Evolutionary conservation across 2,329 filamentous ascomycete genomes (phyloP), one percentile per base, ranked within the genome.

Genomic region (Talaromyces sp.): DNA sequence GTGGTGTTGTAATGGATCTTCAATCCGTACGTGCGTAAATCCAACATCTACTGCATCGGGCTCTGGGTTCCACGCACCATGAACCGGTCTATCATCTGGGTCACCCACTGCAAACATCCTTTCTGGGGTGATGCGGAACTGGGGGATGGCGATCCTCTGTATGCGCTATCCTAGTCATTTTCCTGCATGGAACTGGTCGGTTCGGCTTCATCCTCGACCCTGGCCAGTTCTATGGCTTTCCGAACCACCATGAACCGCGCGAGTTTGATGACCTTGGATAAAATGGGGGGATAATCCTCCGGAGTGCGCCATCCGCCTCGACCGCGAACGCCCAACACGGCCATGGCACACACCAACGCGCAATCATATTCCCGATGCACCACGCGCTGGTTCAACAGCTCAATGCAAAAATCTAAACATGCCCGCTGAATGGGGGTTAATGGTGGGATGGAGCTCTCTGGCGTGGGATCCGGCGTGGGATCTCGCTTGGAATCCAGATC

Each of bases 1-100:
- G 19, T 57, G 9, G 33, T 57, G 33, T 57, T 57, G 33, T 57
- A 37, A 37, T 57, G 33, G 27, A 57, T 57, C 52, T 57, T 57
- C 33, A 31, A 37, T 19, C 52, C n/a, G 19, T 57, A 57, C n/a
- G 19, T 57, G 27, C n/a, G 33, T 8, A 57, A 37, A 37, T 57
- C 52, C 33, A 57, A 57, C 33, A 57, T 37, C 33, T 31, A 57
- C 52, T 57, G 33, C 33, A 57, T 57, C 19, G 33, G 31, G 13
- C 52, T 57, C 52, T 57, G 33, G 7, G 52, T 37, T 35, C n/a
- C 33, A 37, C 33, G 33, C 33, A 57, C 33, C 19, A 57, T 57
- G 19, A 57, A 57, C 19, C 3, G 9, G 10, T 57, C 33, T 3
- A 57, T 33, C 33, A 57, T 57, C 52, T 37, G n/a, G 3, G n/a